These are phyloP conservation scores for Candolleomyces aberdarensis DNA, from an alignment of 768 basidiomycete genomes.

Conservation along the genomic window DNA sequence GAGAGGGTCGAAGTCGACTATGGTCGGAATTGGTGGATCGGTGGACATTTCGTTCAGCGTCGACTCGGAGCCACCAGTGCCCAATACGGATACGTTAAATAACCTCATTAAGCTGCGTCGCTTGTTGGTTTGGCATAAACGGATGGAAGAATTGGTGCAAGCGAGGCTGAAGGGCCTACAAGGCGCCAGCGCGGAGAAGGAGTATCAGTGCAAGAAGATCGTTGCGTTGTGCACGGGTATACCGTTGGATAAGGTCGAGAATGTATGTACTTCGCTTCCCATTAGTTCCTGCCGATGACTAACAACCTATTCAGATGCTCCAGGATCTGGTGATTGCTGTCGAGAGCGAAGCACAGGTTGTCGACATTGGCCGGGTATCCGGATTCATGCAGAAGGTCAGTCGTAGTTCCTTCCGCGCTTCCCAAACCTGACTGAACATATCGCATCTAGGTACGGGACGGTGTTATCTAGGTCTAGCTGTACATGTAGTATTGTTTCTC, in stretches of 20 bases:
- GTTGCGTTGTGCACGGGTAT: conserved; percentile 87
- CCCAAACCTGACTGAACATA: not conserved
- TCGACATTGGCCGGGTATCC: conserved; percentile 82
- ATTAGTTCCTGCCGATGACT: conserved; percentile 6
- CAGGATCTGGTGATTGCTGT: conserved; percentile 83
- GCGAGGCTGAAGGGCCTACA: conserved; percentile 66
- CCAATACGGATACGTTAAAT: conserved; percentile 52
- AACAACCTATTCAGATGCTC: conserved; percentile 55
- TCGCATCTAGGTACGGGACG: conserved; percentile 51
- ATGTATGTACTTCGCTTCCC: conserved; percentile 47
- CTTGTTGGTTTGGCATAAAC: conserved; percentile 78
- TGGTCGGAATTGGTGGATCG: conserved; percentile 60
- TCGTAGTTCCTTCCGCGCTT: not conserved
- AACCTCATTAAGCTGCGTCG: conserved; percentile 71
- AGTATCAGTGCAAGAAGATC: conserved; percentile 89
- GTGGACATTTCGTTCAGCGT: conserved; percentile 63
- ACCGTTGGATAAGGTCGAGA: conserved; percentile 84
- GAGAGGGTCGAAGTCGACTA: conserved; percentile 64
- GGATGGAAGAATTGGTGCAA: conserved; percentile 73
- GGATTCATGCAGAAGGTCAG: conserved; percentile 88
- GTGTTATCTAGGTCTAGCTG: conserved; percentile 45
- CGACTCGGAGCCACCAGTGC: conserved; percentile 73
- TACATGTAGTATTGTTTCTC: conserved; percentile 1
- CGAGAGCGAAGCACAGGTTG: conserved; percentile 80
- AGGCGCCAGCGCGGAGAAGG: conserved; percentile 83